Evolutionary conservation across 805 yeast genomes (phyloP).

Genomic region (Candida sanyiensis): DNA sequence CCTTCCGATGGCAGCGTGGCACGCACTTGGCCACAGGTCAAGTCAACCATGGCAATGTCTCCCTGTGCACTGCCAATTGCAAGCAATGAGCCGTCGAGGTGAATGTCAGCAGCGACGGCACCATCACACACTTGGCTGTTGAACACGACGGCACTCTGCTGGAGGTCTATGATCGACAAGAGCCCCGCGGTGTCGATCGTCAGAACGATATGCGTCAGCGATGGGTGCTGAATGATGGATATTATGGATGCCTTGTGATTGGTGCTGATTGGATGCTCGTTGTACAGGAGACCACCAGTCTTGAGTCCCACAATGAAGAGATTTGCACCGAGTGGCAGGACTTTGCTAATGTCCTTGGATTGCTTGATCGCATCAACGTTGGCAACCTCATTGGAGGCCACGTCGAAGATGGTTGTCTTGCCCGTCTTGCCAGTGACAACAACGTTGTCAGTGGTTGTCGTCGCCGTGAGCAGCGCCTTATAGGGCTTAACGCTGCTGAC

Average conservation of each 20-base stretch:
- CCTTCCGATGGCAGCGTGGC: slow-evolving; percentile 17
- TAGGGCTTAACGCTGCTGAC: slow-evolving; percentile 14
- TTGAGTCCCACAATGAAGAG: slow-evolving; percentile 12
- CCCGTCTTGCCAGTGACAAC: slow-evolving; percentile 19
- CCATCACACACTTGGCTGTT: slow-evolving; percentile 3
- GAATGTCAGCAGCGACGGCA: slow-evolving; percentile 26
- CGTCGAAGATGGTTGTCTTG: slow-evolving; percentile 11
- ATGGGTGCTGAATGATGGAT: slow-evolving; percentile 32
- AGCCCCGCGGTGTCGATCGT: slow-evolving; percentile 25
- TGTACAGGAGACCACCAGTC: slow-evolving; percentile 15
- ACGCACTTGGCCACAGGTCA: slow-evolving; percentile 30
- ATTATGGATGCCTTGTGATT: slow-evolving; percentile 15
- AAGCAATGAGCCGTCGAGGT: slow-evolving; percentile 43
- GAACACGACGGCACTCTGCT: slow-evolving; percentile 5
- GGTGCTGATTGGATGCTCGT: slow-evolving; percentile 8
- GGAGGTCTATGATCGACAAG: slow-evolving; percentile 19
- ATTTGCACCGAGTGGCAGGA: slow-evolving; percentile 8
- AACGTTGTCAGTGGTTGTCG: slow-evolving; percentile 5
- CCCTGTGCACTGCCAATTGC: slow-evolving; percentile 30
- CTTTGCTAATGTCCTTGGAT: slow-evolving; percentile 12
- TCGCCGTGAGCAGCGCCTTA: slow-evolving; percentile 10
- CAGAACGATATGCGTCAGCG: slow-evolving; percentile 25
- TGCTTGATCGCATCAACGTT: slow-evolving; percentile 15
- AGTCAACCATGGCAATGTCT: slow-evolving; percentile 29
- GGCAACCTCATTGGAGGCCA: slow-evolving; percentile 4